Conservation (phyloP, 2,329 filamentous ascomycete species). For the Penicillium sp. region DNA sequence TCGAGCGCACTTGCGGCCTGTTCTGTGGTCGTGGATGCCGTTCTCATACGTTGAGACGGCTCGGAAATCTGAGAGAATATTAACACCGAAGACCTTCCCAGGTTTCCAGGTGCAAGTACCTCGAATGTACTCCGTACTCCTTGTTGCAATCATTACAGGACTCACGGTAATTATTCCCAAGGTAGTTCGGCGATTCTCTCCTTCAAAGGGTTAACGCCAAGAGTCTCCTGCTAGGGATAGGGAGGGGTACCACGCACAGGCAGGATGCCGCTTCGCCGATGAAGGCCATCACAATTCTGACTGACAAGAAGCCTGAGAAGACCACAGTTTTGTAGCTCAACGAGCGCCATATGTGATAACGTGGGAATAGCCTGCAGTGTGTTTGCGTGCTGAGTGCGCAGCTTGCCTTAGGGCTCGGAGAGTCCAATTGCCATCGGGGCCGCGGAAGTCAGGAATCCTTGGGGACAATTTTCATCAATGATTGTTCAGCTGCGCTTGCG, state of each 20-base stretch:
- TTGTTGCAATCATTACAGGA: neutral
- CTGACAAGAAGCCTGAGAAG: neutral
- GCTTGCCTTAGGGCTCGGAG: neutral
- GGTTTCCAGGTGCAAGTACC: neutral
- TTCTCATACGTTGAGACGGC: conserved; percentile 44
- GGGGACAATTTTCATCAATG: neutral
- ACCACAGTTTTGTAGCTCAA: neutral
- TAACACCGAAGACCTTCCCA: neutral
- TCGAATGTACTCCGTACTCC: neutral
- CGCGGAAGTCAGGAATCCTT: neutral
- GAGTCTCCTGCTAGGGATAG: neutral
- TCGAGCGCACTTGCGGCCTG: conserved; percentile 46
- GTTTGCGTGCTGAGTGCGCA: neutral
- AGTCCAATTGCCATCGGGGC: neutral
- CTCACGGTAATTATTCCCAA: neutral
- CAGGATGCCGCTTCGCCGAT: neutral
- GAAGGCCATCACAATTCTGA: neutral
- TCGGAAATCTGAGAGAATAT: neutral
- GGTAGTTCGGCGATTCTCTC: neutral
- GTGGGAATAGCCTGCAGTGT: neutral
- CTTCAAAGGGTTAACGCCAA: neutral
- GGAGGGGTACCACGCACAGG: neutral
- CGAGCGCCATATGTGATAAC: neutral
- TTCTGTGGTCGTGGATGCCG: conserved; percentile 49
- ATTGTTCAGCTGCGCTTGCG: neutral